Evolutionary conservation across 164 flowering plant species (phyloP).

Genomic region (Liquidambar formosana): DNA sequence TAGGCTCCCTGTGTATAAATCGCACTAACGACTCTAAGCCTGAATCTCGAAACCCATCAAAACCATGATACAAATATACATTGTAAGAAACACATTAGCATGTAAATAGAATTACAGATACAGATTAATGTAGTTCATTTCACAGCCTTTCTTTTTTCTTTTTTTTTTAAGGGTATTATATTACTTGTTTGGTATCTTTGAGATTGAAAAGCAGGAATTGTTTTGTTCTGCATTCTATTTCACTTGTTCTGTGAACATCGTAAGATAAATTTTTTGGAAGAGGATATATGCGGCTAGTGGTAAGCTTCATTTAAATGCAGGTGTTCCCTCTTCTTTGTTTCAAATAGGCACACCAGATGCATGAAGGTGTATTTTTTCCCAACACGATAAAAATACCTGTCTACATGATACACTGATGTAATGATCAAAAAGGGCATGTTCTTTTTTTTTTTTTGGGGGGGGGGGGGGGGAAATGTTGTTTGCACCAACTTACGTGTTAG

Average conservation of each 20-base stretch:
- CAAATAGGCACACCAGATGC: too few species aligned
- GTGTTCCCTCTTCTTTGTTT: neutral
- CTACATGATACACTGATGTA: too few species aligned
- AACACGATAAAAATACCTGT: too few species aligned
- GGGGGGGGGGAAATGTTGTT: too few species aligned
- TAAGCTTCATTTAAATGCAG: too few species aligned
- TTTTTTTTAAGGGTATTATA: neutral
- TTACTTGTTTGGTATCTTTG: neutral
- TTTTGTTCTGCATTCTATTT: neutral
- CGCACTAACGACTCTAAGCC: conserved; percentile 35
- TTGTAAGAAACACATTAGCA: neutral
- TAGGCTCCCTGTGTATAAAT: conserved; percentile 45
- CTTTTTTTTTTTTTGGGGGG: too few species aligned
- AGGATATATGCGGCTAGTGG: too few species aligned
- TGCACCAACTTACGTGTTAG: too few species aligned
- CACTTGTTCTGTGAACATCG: neutral
- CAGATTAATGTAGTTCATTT: neutral
- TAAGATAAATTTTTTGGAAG: too few species aligned
- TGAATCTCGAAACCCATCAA: conserved; percentile 24
- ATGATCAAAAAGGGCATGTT: too few species aligned
- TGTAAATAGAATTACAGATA: conserved; percentile 11
- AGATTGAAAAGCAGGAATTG: neutral
- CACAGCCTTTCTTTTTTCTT: neutral
- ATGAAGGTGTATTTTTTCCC: too few species aligned
- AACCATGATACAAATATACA: conserved; percentile 10